Base-by-base conservation (phyloP, 768 basidiomycete genomes). In the Russula lepida region DNA sequence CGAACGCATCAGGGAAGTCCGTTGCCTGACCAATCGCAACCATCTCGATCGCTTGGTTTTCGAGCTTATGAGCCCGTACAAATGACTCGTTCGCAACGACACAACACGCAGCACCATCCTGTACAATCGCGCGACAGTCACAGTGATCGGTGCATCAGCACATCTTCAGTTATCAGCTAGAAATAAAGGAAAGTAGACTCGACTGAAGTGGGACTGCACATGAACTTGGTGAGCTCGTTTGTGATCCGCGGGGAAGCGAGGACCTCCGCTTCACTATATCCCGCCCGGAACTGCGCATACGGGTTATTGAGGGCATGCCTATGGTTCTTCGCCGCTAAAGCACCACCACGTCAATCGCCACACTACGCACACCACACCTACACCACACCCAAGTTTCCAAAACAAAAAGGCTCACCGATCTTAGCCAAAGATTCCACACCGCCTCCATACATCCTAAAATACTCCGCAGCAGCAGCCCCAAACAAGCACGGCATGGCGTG, bases 21-120 rank as follows among this genome's bases (percentile, higher is more conserved):
- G 90, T 93, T 39, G 77, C 74, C 37, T 92, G 74, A 3, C 78
- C 79, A 64, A 81, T 80, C 0, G 84, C 80, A 23, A 88, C 83
- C 50, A 94, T 84, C 69, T 93, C 91, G 63, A 92, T 89, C 17
- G 89, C 89, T 68, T 93, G 91, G 69, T 91, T 93, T 73, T 92
- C 85, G 9, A 92, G 81, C 13, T 77, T 74, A 66, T 90, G 84
- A 0, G 74, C 70, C 52, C 81, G 85, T 7, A 93, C 88, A 66
- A 92, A 92, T 37, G 79, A 81, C 68, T 92, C 89, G 0, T 88
- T 89, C 5, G 84, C 89, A 28, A 93, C 77, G 56, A 93, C 78
- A 61, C 86, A 88, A 65, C 84, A 85, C 2, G 86, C 87, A 25
- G 86, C 86, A 23, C 86, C 86, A 65, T 89, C 86, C 87, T 88